Base-by-base conservation (phyloP, 768 basidiomycete genomes). In the Auriscalpium orientale region DNA sequence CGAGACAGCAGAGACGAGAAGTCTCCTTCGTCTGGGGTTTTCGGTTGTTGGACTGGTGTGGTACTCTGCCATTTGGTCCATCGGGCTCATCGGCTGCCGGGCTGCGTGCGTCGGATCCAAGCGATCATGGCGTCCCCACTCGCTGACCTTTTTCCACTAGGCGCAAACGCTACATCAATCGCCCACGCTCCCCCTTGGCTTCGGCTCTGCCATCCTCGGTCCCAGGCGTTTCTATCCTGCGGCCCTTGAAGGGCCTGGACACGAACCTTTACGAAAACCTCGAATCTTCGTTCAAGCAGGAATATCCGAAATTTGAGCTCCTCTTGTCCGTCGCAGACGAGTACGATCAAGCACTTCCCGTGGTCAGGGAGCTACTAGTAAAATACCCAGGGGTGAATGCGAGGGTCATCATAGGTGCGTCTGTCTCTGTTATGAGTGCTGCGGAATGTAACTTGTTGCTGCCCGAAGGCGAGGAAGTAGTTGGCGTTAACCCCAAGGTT, bases 401-500 rank as follows among this genome's bases (percentile, higher is more conserved):
- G 8, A 80, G 76, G 55, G 72, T 98, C 34, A 76, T 95, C 55
- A 79, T 93, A 51, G 90, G 95, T 93, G 65, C 53, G 79, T 66
- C 9, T 21, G 1, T 49, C 36, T 13, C 56, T 10, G n/a, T 18
- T 5, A 28, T 28, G 28, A 28, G 28, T 28, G 28, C 28, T 28
- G 28, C 28, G 7, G 28, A 4, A 28, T 28, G 28, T 28, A 28
- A 28, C 28, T 28, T 28, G 28, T 28, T 28, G 28, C 28, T 28
- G 28, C 28, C 28, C 28, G 28, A 50, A 93, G 93, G 92, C 49
- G 86, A 91, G 64, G 84, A 89, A 58, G 68, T 79, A 47, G 87
- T 95, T 18, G 95, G 95, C 6, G 84, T 91, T 28, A 99, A 99
- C 63, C 97, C 97, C 0, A 98, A 98, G 76, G 87, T 98, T 64